Evolutionary conservation across 129 eudicot genomes (phyloP).

Genomic region (Flaveria trinervia): DNA sequence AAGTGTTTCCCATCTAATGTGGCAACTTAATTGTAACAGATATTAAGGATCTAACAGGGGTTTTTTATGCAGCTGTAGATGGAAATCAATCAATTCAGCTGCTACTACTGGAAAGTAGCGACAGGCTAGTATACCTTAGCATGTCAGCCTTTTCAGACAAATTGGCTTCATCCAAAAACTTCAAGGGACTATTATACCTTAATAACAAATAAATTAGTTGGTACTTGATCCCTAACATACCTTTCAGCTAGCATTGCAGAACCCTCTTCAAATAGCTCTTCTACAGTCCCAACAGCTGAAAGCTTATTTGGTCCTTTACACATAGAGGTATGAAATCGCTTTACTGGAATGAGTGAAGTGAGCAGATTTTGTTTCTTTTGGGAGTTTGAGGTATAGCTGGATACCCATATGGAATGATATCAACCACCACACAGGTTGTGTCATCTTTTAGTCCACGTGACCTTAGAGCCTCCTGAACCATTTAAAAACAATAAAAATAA

Average conservation of each 20-base stretch:
- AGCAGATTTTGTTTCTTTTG: conserved; percentile 71
- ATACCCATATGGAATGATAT: conserved; percentile 71
- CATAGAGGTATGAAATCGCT: conserved; percentile 49
- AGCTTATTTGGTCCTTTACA: conserved; percentile 60
- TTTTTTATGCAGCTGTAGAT: not conserved
- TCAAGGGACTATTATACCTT: not conserved
- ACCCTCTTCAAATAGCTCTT: conserved; percentile 94
- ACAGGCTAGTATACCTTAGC: not conserved
- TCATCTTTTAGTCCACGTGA: conserved; percentile 91
- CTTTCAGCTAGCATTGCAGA: conserved; percentile 96
- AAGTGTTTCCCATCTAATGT: not conserved
- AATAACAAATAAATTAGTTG: not conserved
- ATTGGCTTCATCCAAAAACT: not conserved
- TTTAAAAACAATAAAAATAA: not conserved
- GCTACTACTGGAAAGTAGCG: not conserved
- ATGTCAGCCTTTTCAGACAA: not conserved
- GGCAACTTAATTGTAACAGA: not conserved
- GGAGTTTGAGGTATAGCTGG: conserved; percentile 70
- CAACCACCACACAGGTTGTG: conserved; percentile 92
- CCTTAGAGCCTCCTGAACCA: conserved; percentile 76
- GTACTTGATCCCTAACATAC: conserved; percentile 32
- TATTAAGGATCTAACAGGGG: not conserved
- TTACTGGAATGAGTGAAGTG: conserved; percentile 64
- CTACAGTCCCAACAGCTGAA: conserved; percentile 79
- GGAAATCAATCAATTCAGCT: not conserved